Evolutionary conservation across 495 filamentous ascomycete species (phyloP).

Genomic region (Aspergillus ostianus): DNA sequence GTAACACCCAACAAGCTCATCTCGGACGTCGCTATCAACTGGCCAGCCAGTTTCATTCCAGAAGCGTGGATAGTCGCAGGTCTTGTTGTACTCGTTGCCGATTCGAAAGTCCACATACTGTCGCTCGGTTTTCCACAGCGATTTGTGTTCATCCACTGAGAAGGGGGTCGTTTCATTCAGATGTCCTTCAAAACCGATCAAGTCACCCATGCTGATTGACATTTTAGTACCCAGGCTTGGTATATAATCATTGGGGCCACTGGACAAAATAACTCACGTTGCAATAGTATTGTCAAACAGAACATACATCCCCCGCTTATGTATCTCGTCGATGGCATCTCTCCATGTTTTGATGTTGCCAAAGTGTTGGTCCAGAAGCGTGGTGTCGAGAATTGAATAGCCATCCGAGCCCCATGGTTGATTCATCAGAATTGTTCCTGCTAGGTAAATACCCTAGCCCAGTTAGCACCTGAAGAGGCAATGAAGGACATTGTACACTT

Average conservation of each 20-base stretch:
- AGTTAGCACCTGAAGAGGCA: slow-evolving; percentile 6
- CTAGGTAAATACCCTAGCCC: slow-evolving; percentile 63
- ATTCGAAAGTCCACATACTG: slow-evolving; percentile 64
- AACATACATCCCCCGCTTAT: slow-evolving; percentile 67
- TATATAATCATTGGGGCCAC: neutral
- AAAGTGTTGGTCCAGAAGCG: slow-evolving; percentile 68
- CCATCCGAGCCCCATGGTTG: slow-evolving; percentile 68
- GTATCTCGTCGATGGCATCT: slow-evolving; percentile 61
- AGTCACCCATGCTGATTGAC: slow-evolving; percentile 55
- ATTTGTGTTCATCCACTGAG: slow-evolving; percentile 52
- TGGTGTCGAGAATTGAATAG: slow-evolving; percentile 68
- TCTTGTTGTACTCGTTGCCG: slow-evolving; percentile 55
- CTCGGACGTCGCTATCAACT: slow-evolving; percentile 43
- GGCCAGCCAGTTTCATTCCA: slow-evolving; percentile 63
- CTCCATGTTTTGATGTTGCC: slow-evolving; percentile 65
- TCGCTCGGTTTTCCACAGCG: slow-evolving; percentile 56
- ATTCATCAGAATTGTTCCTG: slow-evolving; percentile 68
- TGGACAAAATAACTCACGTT: slow-evolving; percentile 47
- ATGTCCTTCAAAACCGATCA: slow-evolving; percentile 67
- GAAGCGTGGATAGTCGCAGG: slow-evolving; percentile 64
- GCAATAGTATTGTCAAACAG: slow-evolving; percentile 71
- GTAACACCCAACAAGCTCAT: slow-evolving; percentile 57
- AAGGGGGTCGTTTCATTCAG: slow-evolving; percentile 67
- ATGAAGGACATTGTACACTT: slow-evolving; percentile 6
- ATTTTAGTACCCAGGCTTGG: neutral